Base-by-base conservation (phyloP, 129 eudicot genomes). In the Flaveria trinervia region DNA sequence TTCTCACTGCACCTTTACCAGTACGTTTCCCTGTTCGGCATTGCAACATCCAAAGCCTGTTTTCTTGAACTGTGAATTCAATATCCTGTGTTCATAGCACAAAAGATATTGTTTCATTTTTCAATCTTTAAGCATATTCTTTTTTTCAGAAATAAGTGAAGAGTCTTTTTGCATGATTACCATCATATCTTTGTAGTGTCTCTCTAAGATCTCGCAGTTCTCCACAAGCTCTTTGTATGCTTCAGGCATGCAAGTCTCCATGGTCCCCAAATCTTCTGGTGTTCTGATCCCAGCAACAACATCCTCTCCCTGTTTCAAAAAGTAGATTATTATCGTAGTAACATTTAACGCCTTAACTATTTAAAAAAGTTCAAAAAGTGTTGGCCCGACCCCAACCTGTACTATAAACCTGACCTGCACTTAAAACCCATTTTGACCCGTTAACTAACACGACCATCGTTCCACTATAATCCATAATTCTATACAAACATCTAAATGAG, bases 261-360 rank as follows among this genome's bases (percentile, higher is more conserved):
- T 95, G 75, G 89, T 67, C 20, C 81, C 82, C 83, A 95, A 74
- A 76, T 95, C 97, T 80, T 95, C 85, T n/a, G 97, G 99, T 60
- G 99, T 92, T 83, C 99, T 83, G 36, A 95, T 95, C 60, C 99
- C 99, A 54, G 99, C 99, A 69, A 95, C 99, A 13, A 95, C 99
- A 72, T 95, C 99, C 79, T 95, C 99, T 70, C 99, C 99, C 99
- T 94, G 72, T 71, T 81, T 11, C 2, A 45, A 45, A 45, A 45
- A 9, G 13, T 45, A 45, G 11, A 8, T 45, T 45, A 8, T 36
- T 5, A 36, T 36, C 41, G 41, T 36, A 36, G 0, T 36, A 36
- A 36, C 0, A 36, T 0, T 36, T 5, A 0, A 36, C 41, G 41
- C 41, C 0, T 36, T 36, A 20, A 20, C 22, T 20, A 20, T 20